These are phyloP conservation scores for Trichophyton benhamiae DNA, from an alignment of 2,329 filamentous ascomycete genomes.

Conservation along the genomic window DNA sequence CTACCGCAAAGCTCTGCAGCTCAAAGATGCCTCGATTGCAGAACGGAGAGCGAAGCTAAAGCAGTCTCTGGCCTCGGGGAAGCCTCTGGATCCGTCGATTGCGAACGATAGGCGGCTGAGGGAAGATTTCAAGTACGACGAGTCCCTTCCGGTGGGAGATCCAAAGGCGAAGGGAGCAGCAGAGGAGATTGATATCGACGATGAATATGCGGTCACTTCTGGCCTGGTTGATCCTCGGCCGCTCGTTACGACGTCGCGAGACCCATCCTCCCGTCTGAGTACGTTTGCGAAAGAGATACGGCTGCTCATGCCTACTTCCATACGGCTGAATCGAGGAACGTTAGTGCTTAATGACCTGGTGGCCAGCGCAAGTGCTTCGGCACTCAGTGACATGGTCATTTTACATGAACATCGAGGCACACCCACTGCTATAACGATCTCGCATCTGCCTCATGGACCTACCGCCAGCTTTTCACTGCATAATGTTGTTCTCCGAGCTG, in stretches of 20 bases:
- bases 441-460: slow-evolving; percentile 77
- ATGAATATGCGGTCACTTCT: slow-evolving; percentile 85
- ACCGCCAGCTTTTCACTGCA: slow-evolving; percentile 79
- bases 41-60: slow-evolving; percentile 83
- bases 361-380: slow-evolving; percentile 63
- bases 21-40: slow-evolving; percentile 83
- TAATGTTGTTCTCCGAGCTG: slow-evolving; percentile 83
- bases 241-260: slow-evolving; percentile 79
- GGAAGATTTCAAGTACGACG: slow-evolving; percentile 87
- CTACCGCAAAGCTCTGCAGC: slow-evolving; percentile 73
- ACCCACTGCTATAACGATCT: slow-evolving; percentile 77
- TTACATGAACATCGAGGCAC: slow-evolving; percentile 88
- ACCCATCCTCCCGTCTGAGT: slow-evolving; percentile 71
- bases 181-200: slow-evolving; percentile 69
- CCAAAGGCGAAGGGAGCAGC: slow-evolving; percentile 64
- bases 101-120: slow-evolving; percentile 76
- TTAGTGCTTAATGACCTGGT: slow-evolving; percentile 78
- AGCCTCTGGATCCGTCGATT: slow-evolving; percentile 67
- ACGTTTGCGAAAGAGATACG: slow-evolving; percentile 89
- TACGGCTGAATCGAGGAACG: slow-evolving; percentile 84
- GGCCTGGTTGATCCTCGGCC: slow-evolving; percentile 82
- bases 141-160: slow-evolving; percentile 56
- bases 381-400: slow-evolving; percentile 72
- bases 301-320: slow-evolving; percentile 68
- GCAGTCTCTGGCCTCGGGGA: slow-evolving; percentile 75